Conservation (phyloP, 352 stramenopile genomes). For the Thalassiosira sp. region DNA sequence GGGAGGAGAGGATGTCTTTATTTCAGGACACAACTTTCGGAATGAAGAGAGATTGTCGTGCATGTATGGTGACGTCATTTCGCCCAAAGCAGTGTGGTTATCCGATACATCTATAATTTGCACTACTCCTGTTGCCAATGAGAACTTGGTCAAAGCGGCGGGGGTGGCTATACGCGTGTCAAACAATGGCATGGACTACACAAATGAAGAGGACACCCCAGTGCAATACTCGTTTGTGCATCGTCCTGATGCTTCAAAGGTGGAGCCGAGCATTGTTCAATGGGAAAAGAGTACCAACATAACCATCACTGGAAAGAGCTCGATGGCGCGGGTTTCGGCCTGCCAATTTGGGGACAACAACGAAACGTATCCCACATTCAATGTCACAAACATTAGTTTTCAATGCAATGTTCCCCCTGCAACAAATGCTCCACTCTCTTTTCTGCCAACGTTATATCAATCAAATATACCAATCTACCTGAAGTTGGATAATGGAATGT, state of each 20-base stretch:
- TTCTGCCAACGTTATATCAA: slow-evolving; percentile 18
- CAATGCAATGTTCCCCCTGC: slow-evolving; percentile 42
- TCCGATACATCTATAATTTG: slow-evolving; percentile 48
- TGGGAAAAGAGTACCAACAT: slow-evolving; percentile 46
- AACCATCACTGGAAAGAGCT: slow-evolving; percentile 53
- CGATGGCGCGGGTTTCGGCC: slow-evolving; percentile 23
- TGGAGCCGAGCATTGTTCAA: slow-evolving; percentile 41
- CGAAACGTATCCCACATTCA: slow-evolving; percentile 36
- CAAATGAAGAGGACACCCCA: not conserved
- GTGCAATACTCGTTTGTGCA: slow-evolving; percentile 44
- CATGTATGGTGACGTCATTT: slow-evolving; percentile 42
- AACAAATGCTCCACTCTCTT: slow-evolving; percentile 8
- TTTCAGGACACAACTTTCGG: slow-evolving; percentile 55
- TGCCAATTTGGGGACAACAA: slow-evolving; percentile 56
- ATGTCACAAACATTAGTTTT: slow-evolving; percentile 40
- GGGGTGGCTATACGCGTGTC: slow-evolving; percentile 41
- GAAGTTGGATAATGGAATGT: slow-evolving; percentile 52
- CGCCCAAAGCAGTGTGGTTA: slow-evolving; percentile 33
- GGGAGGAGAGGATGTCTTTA: slow-evolving; percentile 51
- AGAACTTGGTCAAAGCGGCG: not conserved
- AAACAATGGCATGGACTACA: slow-evolving; percentile 66
- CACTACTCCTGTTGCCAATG: slow-evolving; percentile 22
- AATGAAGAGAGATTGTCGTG: slow-evolving; percentile 36
- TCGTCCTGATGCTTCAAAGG: slow-evolving; percentile 45
- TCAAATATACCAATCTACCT: slow-evolving; percentile 44